Conservation (phyloP, 1,284 basidiomycete genomes). For the Cronartium quercuum region DNA sequence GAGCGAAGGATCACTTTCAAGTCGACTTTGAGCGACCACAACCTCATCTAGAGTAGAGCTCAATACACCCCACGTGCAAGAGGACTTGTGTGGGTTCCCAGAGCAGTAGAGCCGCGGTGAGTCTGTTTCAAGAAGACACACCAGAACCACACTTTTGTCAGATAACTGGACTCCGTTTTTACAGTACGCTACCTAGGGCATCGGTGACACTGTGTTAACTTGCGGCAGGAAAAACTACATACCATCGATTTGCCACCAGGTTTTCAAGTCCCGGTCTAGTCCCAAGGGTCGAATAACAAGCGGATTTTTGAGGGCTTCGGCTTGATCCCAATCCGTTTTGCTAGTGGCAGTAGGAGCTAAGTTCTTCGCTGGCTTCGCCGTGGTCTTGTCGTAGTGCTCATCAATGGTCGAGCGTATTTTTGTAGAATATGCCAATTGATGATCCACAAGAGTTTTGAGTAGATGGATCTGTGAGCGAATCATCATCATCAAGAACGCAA, state of each 20-base stretch:
- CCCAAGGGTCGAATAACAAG: constrained; percentile 28
- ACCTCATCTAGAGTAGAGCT: constrained; percentile 21
- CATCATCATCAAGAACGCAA: no score
- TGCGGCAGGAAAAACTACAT: neutral
- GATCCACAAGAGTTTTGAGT: constrained; percentile 29
- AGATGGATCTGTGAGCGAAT: constrained; percentile 9
- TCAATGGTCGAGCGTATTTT: constrained; percentile 31
- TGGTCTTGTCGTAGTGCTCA: constrained; percentile 28
- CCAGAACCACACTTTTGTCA: neutral
- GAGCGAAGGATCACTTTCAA: neutral
- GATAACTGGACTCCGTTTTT: no score
- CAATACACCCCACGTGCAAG: constrained; percentile 21
- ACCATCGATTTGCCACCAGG: constrained; percentile 40
- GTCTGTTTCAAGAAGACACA: constrained; percentile 15
- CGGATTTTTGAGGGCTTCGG: constrained; percentile 10
- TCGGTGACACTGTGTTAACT: neutral
- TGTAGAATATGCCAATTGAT: constrained; percentile 30
- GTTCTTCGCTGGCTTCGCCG: constrained; percentile 21
- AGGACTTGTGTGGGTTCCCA: constrained; percentile 30
- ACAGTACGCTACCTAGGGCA: no score
- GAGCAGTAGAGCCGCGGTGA: constrained; percentile 33
- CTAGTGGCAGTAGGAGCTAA: neutral
- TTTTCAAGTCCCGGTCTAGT: constrained; percentile 23
- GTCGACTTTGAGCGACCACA: neutral
- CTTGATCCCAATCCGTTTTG: constrained; percentile 1